Base-by-base conservation (phyloP, 2,329 filamentous ascomycete genomes). In the Dothideomycetes sp. region DNA sequence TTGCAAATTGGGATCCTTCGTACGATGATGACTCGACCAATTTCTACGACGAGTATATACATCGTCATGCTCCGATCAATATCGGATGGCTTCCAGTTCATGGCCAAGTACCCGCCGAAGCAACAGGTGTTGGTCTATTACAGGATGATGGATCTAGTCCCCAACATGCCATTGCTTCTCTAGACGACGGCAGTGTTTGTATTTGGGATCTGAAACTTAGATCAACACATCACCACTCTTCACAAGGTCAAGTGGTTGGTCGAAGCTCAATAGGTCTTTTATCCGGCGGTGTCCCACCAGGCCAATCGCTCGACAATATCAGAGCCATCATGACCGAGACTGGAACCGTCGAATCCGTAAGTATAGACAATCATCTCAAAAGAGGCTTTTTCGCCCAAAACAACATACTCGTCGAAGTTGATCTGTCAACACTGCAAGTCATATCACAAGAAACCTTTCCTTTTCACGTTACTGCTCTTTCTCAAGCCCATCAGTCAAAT, bases 31-130 rank as follows among this genome's bases (percentile, higher is more conserved):
- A 95, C 61, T 68, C 68, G 28, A 70, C 88, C 15, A 78, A 83
- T 34, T 95, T 86, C 82, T 94, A 94, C 58, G 74, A 83, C 41
- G 88, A 95, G 60, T 94, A 87, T 55, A 81, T 93, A 47, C 84
- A 88, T 39, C 74, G 88, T 23, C 73, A 88, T 60, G 86, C 78
- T 1, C 78, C 80, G 0, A 70, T 86, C n/a, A 71, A 71, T 11
- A 67, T 86, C 39, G 80, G 74, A 51, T 95, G 88, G 88, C 68
- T 93, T 29, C 73, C 87, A 54, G 70, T 75, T 41, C 78, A 81
- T 20, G 50, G 53, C 19, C 44, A 53, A 16, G 56, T 74, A 43
- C 57, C 67, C 19, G 63, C 76, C 24, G 85, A 93, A 53, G 78
- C 79, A 5, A 78, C 82, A 25, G 87, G 87, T 0, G 68, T 87